These are phyloP conservation scores for Aureobasidium sp. DNA, from an alignment of 2,329 filamentous ascomycete species.

Conservation along the genomic window DNA sequence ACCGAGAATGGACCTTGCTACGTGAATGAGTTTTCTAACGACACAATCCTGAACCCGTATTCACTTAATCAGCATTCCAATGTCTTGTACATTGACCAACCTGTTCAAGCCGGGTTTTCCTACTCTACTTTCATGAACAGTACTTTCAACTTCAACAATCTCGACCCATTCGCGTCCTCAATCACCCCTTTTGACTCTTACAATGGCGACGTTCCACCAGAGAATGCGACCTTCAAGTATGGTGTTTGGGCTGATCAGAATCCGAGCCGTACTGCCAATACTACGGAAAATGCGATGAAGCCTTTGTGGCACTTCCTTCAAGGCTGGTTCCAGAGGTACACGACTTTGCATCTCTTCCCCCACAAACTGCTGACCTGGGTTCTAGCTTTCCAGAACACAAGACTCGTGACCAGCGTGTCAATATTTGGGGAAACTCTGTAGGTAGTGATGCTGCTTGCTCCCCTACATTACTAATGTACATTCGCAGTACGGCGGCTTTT, in stretches of 20 bases:
- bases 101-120: constrained; percentile 36
- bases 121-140: constrained; percentile 50
- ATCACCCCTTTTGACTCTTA: constrained; percentile 25
- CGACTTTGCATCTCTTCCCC: accelerated
- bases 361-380: background rate
- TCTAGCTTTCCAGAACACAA: background rate
- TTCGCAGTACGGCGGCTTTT: constrained; percentile 45
- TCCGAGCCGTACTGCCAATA: constrained; percentile 20
- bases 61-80: constrained; percentile 36
- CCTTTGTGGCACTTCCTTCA: constrained; percentile 51
- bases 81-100: constrained; percentile 37
- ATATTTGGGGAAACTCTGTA: background rate
- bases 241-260: constrained; percentile 21
- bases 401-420: background rate
- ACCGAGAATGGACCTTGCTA: constrained; percentile 47
- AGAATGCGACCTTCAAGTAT: constrained; percentile 23
- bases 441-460: accelerated
- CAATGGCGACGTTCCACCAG: constrained; percentile 17
- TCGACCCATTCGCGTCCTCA: constrained; percentile 22
- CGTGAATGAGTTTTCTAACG: constrained; percentile 35
- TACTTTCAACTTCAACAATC: constrained; percentile 44
- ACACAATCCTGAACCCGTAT: constrained; percentile 39
- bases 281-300: constrained; percentile 42
- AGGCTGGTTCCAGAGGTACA: constrained; percentile 33
- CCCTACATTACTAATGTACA: constrained; percentile 14